Conservation (phyloP, 1,139 yeast species). For the Pichia sp. region DNA sequence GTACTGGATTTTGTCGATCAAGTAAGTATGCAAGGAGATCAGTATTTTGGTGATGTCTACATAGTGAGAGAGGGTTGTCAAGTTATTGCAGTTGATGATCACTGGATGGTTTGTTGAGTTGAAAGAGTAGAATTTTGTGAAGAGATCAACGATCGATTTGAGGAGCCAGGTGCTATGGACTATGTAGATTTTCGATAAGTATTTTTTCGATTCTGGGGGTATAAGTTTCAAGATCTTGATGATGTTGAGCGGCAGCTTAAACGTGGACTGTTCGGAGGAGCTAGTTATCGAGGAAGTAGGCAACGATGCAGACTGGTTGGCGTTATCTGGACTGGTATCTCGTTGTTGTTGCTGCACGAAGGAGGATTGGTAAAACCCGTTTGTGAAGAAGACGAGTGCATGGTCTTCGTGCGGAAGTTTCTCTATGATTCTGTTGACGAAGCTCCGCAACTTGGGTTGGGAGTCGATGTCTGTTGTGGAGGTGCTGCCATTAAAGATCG, state of each 20-base stretch:
- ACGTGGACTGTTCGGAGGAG: conserved; percentile 8
- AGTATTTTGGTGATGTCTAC: conserved; percentile 74
- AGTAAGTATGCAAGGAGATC: conserved; percentile 69
- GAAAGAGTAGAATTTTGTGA: conserved; percentile 49
- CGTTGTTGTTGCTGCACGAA: not conserved
- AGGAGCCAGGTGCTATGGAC: conserved; percentile 94
- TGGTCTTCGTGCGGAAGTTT: conserved; percentile 23
- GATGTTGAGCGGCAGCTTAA: conserved; percentile 28
- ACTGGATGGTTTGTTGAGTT: conserved; percentile 24
- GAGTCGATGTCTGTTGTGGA: conserved; percentile 1
- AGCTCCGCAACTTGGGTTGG: conserved; percentile 11
- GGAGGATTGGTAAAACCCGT: conserved; percentile 24
- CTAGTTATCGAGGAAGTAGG: not conserved
- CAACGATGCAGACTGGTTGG: not conserved
- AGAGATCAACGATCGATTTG: conserved; percentile 70
- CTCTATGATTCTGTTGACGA: conserved; percentile 18
- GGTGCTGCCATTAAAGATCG: conserved; percentile 8
- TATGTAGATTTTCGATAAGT: conserved; percentile 60
- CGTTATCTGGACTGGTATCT: not conserved
- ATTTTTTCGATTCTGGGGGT: conserved; percentile 52
- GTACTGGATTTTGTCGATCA: conserved; percentile 40
- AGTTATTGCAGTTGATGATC: conserved; percentile 49
- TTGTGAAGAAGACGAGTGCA: conserved; percentile 27
- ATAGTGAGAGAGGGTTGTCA: conserved; percentile 58
- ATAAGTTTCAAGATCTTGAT: conserved; percentile 67